Conservation (phyloP, 129 eudicot genomes). For the Helianthus tuberosus region DNA sequence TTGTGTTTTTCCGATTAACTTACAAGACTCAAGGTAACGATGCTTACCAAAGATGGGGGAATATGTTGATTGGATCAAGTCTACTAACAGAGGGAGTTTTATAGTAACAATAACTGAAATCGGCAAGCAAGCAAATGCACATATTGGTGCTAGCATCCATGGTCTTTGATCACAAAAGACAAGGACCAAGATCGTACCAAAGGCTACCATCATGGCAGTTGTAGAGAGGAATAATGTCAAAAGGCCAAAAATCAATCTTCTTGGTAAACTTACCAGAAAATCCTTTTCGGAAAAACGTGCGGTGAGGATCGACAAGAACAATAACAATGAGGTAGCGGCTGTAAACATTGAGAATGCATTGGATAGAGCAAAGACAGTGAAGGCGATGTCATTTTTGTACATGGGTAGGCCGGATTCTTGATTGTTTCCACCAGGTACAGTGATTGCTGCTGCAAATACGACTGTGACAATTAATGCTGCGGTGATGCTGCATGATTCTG, state of each 20-base stretch:
- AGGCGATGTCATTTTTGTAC: too few species aligned
- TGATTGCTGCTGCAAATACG: too few species aligned
- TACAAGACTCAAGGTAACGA: not conserved
- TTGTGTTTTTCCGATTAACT: not conserved
- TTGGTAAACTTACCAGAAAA: not conserved
- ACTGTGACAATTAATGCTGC: too few species aligned
- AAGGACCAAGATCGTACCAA: not conserved
- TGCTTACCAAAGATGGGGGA: not conserved
- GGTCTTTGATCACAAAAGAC: not conserved
- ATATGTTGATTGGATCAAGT: not conserved
- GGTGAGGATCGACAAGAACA: not conserved
- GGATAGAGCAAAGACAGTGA: too few species aligned
- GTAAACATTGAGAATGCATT: too few species aligned
- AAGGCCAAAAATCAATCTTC: not conserved
- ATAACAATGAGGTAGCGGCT: not conserved
- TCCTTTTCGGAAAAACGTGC: not conserved
- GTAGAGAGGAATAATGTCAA: not conserved
- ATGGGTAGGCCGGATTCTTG: too few species aligned
- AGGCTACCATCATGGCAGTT: not conserved
- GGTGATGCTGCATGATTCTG: too few species aligned
- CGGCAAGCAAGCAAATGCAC: not conserved
- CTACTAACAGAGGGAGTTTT: not conserved
- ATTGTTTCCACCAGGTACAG: too few species aligned
- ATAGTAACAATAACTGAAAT: slow-evolving; percentile 1
- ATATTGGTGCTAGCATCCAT: too few species aligned